Evolutionary conservation across 208 protist species (phyloP).

Genomic region (Vickermania ingenoplastis): DNA sequence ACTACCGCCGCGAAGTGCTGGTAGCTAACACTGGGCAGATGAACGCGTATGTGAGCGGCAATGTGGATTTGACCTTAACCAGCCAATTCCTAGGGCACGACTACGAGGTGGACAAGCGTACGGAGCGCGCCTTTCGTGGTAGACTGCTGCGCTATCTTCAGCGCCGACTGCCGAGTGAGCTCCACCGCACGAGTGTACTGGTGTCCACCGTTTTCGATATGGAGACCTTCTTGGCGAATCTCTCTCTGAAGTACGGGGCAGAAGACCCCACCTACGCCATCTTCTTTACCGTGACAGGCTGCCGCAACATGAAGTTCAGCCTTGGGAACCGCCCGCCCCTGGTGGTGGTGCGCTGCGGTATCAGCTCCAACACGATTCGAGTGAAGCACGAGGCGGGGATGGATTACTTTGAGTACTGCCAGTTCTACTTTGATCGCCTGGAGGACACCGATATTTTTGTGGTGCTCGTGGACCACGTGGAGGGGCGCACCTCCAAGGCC

Average conservation of each 20-base stretch:
- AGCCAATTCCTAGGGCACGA: constrained; percentile 64
- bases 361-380: constrained; percentile 51
- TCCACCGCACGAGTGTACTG: constrained; percentile 68
- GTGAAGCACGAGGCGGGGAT: constrained; percentile 57
- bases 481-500: constrained; percentile 43
- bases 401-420: constrained; percentile 78
- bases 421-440: constrained; percentile 57
- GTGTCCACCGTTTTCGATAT: constrained; percentile 75
- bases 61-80: constrained; percentile 40
- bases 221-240: constrained; percentile 67
- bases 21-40: constrained; percentile 50
- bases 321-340: constrained; percentile 59
- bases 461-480: constrained; percentile 74
- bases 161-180: constrained; percentile 39
- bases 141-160: constrained; percentile 62
- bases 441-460: constrained; percentile 36
- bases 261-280: constrained; percentile 62
- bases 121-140: constrained; percentile 36
- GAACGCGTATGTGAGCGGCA: constrained; percentile 71
- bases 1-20: constrained; percentile 44
- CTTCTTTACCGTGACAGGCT: constrained; percentile 69
- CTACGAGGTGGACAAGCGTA: constrained; percentile 42
- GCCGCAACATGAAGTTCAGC: constrained; percentile 38
- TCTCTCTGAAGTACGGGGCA: constrained; percentile 46
- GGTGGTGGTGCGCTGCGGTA: constrained; percentile 59